Evolutionary conservation across 2,329 filamentous ascomycete species (phyloP).

Genomic region (Neobulgaria alba): DNA sequence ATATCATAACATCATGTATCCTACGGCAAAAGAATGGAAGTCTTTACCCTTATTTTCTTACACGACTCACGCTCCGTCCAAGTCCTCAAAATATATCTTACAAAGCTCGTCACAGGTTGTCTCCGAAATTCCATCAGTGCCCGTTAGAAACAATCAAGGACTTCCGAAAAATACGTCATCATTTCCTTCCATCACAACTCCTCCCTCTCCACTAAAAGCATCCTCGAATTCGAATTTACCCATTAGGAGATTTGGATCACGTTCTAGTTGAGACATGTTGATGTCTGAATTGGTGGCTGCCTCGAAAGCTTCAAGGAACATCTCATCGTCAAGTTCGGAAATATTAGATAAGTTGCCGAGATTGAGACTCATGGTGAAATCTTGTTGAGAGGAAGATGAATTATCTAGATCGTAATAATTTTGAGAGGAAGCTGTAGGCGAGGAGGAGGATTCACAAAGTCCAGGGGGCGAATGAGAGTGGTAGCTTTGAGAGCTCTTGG

Average conservation of each 20-base stretch:
- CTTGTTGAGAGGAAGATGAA: slow-evolving; percentile 14
- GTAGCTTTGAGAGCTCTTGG: slow-evolving; percentile 41
- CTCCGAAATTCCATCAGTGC: too few species aligned
- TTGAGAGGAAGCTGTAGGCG: slow-evolving; percentile 34
- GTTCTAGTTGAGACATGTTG: slow-evolving; percentile 21
- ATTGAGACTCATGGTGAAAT: slow-evolving; percentile 13
- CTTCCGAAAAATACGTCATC: slow-evolving; percentile 29
- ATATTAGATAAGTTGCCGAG: slow-evolving; percentile 16
- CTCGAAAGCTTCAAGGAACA: slow-evolving; percentile 29
- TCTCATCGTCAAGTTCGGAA: slow-evolving; percentile 28
- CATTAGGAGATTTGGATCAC: slow-evolving; percentile 25
- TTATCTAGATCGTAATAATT: slow-evolving; percentile 26
- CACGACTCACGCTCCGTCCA: too few species aligned
- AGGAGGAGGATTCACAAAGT: slow-evolving; percentile 52
- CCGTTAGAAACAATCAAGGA: too few species aligned
- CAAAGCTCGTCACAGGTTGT: too few species aligned
- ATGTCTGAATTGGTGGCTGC: slow-evolving; percentile 12
- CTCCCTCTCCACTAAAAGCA: slow-evolving; percentile 13
- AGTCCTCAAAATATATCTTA: too few species aligned
- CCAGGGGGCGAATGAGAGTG: slow-evolving; percentile 52
- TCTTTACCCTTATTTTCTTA: too few species aligned
- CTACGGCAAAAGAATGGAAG: too few species aligned
- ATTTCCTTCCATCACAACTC: slow-evolving; percentile 21
- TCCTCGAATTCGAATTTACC: slow-evolving; percentile 26
- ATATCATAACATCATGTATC: too few species aligned